Evolutionary conservation across 805 yeast genomes (phyloP), one percentile per base, ranked within the genome.

Genomic region (Saccharomycopsis javanensis): DNA sequence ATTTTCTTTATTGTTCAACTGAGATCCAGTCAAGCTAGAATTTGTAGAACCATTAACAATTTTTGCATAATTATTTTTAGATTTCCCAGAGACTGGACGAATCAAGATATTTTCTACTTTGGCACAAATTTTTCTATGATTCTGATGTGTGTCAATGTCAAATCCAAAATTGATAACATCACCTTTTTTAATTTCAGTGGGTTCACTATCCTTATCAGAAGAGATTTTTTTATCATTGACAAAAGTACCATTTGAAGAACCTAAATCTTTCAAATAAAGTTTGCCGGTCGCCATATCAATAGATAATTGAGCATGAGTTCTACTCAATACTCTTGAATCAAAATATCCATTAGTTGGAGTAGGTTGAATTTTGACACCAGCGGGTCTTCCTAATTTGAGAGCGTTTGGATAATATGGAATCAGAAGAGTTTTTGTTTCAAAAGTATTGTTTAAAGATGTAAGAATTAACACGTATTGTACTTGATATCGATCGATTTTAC

Each of bases 121-220:
- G 33, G 96, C 94, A 57, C 91, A 82, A 55, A 94, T 94, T 67
- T 88, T 90, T 65, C 89, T 81, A 70, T 94, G 98, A 37, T 62
- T 65, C 48, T 62, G 69, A 58, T 76, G 79, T 48, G 72, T 71
- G 65, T 83, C 86, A 56, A 94, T 87, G 65, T 95, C 96, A 54
- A 96, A 89, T 1, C 99, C 99, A 56, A 94, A 73, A 65, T 92
- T 95, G n/a, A 94, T 77, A n/a, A 80, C 75, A 69, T 94, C 99
- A 27, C 88, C 91, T n/a, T 82, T 75, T 57, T 82, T 77, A 53
- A 94, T 70, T 63, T 83, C 88, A 20, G 79, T 80, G 50, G 81
- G 85, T 55, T 65, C 64, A 10, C 73, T 71, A 57, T 76, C 77
- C 35, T 58, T 59, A 42, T 82, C 88, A 15, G 77, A 72, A 45